A percentile compares a stretch with the other conserved stretches of the same genome.
phyloP scores from a whole-genome alignment of 257 asterid genomes.

The Scutellaria barbata region DNA sequence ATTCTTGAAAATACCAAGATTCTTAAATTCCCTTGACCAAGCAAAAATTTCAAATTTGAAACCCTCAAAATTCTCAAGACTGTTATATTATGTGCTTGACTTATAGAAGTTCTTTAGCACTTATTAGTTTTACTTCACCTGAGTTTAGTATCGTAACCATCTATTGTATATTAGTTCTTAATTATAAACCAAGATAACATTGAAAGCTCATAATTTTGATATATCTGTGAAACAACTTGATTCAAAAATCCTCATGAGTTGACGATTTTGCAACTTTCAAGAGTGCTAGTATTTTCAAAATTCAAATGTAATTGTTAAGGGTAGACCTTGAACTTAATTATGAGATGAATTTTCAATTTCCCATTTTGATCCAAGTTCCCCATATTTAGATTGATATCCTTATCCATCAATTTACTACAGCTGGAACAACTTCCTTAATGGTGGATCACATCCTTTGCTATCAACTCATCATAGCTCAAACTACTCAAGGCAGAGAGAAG shows the following conservation, averaged over 20 bases:
- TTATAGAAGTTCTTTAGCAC: background rate
- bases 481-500: background rate
- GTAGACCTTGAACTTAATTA: background rate
- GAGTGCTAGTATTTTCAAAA: background rate
- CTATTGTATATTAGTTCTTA: background rate
- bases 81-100: background rate
- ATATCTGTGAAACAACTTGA: background rate
- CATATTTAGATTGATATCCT: background rate
- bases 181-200: slow-evolving; percentile 5
- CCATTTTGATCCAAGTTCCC: background rate
- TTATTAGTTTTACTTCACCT: too few relatives aligned
- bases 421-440: background rate
- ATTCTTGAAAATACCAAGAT: background rate
- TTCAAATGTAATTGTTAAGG: background rate
- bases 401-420: background rate
- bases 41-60: background rate
- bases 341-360: too few relatives aligned
- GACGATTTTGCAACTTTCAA: background rate
- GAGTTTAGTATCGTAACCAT: background rate
- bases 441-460: background rate
- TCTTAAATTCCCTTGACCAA: background rate
- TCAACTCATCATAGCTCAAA: background rate
- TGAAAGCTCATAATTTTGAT: background rate
- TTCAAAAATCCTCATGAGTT: background rate
- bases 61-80: background rate